A percentile compares a stretch with the other conserved stretches of the same genome.
These are phyloP conservation scores for Ambrosiella xylebori DNA, from an alignment of 2,329 filamentous ascomycete species.

Conservation along the genomic window DNA sequence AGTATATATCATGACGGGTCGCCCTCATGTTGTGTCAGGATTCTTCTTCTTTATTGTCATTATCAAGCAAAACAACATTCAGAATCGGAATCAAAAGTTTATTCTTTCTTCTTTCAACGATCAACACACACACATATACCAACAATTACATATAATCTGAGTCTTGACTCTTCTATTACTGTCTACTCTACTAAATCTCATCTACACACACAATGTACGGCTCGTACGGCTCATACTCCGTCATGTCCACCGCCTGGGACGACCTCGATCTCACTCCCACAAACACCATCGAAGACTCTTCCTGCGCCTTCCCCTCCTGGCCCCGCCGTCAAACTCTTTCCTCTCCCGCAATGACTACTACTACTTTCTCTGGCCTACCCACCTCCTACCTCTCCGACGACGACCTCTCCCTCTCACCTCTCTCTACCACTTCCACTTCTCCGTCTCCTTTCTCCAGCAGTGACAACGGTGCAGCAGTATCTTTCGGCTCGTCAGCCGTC, in stretches of 20 bases:
- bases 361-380: slow-evolving; percentile 16
- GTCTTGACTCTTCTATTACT: not conserved
- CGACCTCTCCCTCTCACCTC: slow-evolving; percentile 13
- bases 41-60: no score
- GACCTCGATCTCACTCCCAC: slow-evolving; percentile 30
- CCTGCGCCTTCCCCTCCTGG: slow-evolving; percentile 43
- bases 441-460: not conserved
- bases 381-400: slow-evolving; percentile 17
- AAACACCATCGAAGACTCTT: slow-evolving; percentile 24
- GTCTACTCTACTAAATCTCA: not conserved
- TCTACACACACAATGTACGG: slow-evolving; percentile 26
- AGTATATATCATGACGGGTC: no score
- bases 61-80: no score
- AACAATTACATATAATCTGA: no score
- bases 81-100: no score
- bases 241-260: slow-evolving; percentile 29
- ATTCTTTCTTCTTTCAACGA: no score
- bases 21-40: no score
- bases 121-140: no score
- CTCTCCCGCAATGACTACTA: slow-evolving; percentile 7
- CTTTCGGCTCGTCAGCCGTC: slow-evolving; percentile 4
- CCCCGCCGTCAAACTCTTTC: slow-evolving; percentile 36
- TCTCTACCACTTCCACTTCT: not conserved
- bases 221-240: slow-evolving; percentile 32
- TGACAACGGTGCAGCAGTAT: slow-evolving; percentile 1